Percentiles rank a stretch among this genome's conserved stretches.
Evolutionary conservation across 176 grass and related monocot species (phyloP).

Genomic region (Carex littledalei): DNA sequence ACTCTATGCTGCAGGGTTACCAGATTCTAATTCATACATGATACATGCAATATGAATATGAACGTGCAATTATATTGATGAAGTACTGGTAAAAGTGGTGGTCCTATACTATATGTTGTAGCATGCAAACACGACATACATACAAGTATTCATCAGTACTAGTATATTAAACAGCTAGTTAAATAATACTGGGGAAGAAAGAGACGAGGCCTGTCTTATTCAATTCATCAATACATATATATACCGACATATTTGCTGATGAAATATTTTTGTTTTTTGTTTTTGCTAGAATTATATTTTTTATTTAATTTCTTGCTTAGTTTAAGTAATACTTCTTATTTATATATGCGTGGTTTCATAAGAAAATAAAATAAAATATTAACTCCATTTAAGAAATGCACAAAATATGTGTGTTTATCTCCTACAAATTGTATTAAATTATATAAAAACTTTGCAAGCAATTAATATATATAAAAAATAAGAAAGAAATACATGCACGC

Average conservation of each 20-base stretch:
- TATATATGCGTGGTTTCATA: not conserved
- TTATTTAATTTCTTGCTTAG: not conserved
- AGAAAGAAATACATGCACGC: too few relatives aligned
- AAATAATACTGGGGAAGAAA: not conserved
- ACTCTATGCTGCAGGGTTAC: not conserved
- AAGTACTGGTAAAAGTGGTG: not conserved
- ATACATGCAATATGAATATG: not conserved
- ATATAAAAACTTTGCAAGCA: too few relatives aligned
- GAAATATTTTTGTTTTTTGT: not conserved
- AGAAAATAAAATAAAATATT: too few relatives aligned
- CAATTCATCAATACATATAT: not conserved
- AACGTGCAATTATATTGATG: not conserved
- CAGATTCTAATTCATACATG: not conserved
- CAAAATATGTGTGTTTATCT: too few relatives aligned
- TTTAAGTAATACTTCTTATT: not conserved
- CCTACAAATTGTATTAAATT: too few relatives aligned
- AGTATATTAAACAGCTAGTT: not conserved
- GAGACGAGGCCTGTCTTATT: not conserved
- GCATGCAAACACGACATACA: conserved; percentile 5
- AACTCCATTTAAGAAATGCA: too few relatives aligned
- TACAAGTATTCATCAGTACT: not conserved
- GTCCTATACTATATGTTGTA: not conserved
- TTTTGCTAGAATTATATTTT: not conserved
- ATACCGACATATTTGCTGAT: not conserved
- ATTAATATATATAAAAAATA: too few relatives aligned